Conservation (phyloP, 164 flowering plant species). For the Santalum album region DNA sequence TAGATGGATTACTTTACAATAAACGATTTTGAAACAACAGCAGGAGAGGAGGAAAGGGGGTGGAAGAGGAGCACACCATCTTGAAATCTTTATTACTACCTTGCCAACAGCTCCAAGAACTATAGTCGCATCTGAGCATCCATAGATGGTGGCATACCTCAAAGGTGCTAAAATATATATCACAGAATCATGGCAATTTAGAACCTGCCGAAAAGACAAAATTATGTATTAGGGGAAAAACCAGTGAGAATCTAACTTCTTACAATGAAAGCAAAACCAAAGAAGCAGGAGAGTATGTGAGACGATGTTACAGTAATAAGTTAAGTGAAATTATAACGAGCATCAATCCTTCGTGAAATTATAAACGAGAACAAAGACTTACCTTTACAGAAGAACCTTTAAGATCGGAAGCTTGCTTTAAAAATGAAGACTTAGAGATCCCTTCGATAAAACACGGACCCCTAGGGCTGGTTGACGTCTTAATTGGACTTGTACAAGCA, state of each 20-base stretch:
- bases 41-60: too few species aligned
- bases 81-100: slow-evolving; percentile 33
- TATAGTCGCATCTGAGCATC: slow-evolving; percentile 95
- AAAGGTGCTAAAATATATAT: slow-evolving; percentile 89
- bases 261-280: too few species aligned
- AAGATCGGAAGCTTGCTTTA: slow-evolving; percentile 77
- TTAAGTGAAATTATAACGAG: too few species aligned
- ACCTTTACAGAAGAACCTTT: slow-evolving; percentile 93
- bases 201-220: slow-evolving; percentile 40
- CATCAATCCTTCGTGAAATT: too few species aligned
- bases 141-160: slow-evolving; percentile 84
- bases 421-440: slow-evolving; percentile 72
- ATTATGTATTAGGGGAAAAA: too few species aligned
- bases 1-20: too few species aligned
- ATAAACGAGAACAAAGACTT: not conserved
- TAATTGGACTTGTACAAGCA: slow-evolving; percentile 45
- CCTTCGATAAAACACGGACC: slow-evolving; percentile 81
- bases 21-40: too few species aligned
- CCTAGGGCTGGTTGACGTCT: slow-evolving; percentile 41
- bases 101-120: slow-evolving; percentile 97
- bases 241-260: too few species aligned
- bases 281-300: too few species aligned
- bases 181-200: slow-evolving; percentile 90
- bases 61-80: too few species aligned
- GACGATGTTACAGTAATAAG: too few species aligned